phyloP scores from a whole-genome alignment of 1,284 basidiomycete genomes.

The Meira miltonrushii region DNA sequence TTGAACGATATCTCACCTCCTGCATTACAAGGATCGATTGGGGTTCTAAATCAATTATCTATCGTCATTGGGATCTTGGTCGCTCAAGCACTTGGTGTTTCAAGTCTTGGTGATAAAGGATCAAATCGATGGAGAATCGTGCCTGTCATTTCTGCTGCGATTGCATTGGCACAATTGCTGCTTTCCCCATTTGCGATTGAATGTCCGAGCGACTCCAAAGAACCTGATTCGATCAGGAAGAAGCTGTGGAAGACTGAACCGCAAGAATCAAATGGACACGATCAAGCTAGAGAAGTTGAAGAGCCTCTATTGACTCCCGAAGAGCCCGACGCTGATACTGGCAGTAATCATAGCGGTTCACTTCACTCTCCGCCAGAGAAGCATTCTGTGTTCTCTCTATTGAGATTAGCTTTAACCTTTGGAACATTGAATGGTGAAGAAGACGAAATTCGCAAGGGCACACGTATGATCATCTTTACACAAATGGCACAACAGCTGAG shows the following conservation, averaged over 20 bases:
- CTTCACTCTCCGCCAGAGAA: neutral
- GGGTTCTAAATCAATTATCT: constrained; percentile 68
- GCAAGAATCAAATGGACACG: neutral
- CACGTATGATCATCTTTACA: constrained; percentile 35
- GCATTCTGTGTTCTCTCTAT: neutral
- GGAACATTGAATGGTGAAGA: neutral
- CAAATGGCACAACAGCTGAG: constrained; percentile 47
- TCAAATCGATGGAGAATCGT: constrained; percentile 51
- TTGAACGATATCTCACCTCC: constrained; percentile 67
- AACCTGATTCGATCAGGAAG: constrained; percentile 18
- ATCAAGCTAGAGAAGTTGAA: constrained; percentile 1
- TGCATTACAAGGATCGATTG: constrained; percentile 66
- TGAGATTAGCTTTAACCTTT: neutral
- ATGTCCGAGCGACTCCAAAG: constrained; percentile 22
- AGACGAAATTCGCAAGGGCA: constrained; percentile 16
- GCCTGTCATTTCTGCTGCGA: constrained; percentile 37
- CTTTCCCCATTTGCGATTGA: constrained; percentile 38
- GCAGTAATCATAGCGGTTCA: neutral
- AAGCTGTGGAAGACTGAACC: constrained; percentile 19
- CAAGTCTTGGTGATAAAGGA: constrained; percentile 26
- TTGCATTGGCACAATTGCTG: constrained; percentile 51
- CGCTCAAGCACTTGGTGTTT: constrained; percentile 53
- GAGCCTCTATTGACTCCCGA: neutral
- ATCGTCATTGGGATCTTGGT: constrained; percentile 49
- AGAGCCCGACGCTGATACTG: constrained; percentile 1